Base-by-base conservation (phyloP, 345 rosid species). In the Rhizophora apiculata region DNA sequence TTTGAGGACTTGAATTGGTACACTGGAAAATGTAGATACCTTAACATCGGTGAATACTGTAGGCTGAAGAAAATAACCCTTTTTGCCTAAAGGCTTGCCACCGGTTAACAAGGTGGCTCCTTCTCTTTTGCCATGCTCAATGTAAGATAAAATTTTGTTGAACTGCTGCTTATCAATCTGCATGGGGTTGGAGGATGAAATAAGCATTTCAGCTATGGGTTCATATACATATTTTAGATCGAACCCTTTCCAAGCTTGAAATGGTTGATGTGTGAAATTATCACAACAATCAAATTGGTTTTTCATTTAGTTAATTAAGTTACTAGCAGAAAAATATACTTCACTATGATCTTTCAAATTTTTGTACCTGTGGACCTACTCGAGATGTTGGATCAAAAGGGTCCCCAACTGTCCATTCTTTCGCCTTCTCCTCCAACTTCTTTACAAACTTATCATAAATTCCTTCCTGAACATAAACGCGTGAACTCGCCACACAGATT, bases 401-500 rank as follows among this genome's bases (percentile, higher is more conserved):
- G 65, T 93, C 94, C 15, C 94, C 97, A 22, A 90, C 87, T 3
- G 63, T 65, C 88, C 89, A 84, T 20, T 43, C 52, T 72, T 87
- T 83, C 7, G 85, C 86, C 68, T 90, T 87, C 68, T 86, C 89
- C 0, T 70, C 82, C 75, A 90, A 39, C 60, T 85, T 89, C 67
- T 66, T 72, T 13, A 68, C 85, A 58, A 89, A 72, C 68, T 84
- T 74, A 56, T 83, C 89, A 46, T 89, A 89, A 49, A 93, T 88
- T 22, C 87, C 92, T 80, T 89, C 98, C 64, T 93, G 98, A 19
- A 93, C 94, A 75, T 69, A 91, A 24, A 91, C 87, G 6, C 97
- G 91, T 30, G 97, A 91, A 65, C 91, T 74, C 27, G 97, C 85
- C 18, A 83, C 90, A 2, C 97, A 93, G n/a, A 88, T 68, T 68